phyloP scores from a whole-genome alignment of 768 basidiomycete genomes.

The Pleurotus tuoliensis region DNA sequence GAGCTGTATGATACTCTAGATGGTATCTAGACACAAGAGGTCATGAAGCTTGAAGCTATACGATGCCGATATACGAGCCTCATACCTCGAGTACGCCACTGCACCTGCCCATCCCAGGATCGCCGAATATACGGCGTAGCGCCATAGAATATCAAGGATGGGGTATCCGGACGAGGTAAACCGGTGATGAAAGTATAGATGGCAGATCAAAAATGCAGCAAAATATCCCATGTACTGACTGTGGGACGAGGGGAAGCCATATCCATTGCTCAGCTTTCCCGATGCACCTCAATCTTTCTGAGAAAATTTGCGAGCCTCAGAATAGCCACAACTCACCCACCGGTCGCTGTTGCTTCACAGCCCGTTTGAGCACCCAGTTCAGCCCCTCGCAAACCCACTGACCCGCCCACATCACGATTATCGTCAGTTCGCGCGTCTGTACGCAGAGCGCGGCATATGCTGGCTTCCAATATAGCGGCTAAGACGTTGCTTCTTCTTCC shows the following conservation, averaged over 20 bases:
- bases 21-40: conserved; percentile 43
- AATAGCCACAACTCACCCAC: conserved; percentile 31
- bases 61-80: neutral
- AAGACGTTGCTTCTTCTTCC: neutral
- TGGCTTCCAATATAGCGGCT: conserved; percentile 39
- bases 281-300: neutral
- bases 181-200: conserved; percentile 66
- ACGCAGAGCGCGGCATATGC: conserved; percentile 75
- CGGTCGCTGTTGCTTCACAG: conserved; percentile 68
- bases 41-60: neutral
- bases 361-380: conserved; percentile 66
- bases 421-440: conserved; percentile 73
- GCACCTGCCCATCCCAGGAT: conserved; percentile 53
- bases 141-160: conserved; percentile 50
- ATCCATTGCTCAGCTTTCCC: conserved; percentile 66
- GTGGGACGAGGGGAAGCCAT: conserved; percentile 86
- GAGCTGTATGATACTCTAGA: conserved; percentile 69
- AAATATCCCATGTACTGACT: conserved; percentile 92
- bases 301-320: neutral
- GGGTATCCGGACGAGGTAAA: conserved; percentile 51
- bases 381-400: conserved; percentile 69
- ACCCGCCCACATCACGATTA: conserved; percentile 82
- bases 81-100: conserved; percentile 80
- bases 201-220: conserved; percentile 68
- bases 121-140: conserved; percentile 40